phyloP scores from a whole-genome alignment of 2,329 filamentous ascomycete genomes.

The Fusarium hostae region DNA sequence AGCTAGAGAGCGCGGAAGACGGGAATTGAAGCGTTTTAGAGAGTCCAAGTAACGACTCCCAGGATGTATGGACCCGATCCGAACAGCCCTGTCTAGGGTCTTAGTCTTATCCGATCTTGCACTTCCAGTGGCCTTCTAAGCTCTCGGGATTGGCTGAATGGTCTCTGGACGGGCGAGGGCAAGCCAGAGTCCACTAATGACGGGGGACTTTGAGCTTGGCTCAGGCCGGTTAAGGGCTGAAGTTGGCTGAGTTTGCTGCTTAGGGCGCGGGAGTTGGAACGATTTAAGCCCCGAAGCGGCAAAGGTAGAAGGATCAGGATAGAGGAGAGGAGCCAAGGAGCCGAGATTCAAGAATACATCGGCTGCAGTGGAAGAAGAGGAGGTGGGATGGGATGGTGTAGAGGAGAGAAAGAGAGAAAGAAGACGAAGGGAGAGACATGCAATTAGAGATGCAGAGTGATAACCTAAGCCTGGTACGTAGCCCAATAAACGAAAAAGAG shows the following conservation, averaged over 20 bases:
- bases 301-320: background rate
- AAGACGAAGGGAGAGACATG: background rate
- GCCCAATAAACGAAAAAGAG: constrained; percentile 29
- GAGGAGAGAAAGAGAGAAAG: constrained; percentile 9
- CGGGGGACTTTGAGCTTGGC: constrained; percentile 20
- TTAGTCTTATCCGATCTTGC: constrained; percentile 30
- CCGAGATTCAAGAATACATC: constrained; percentile 22
- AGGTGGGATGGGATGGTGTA: background rate
- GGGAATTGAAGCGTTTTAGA: constrained; percentile 35
- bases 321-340: constrained; percentile 18
- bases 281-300: constrained; percentile 25
- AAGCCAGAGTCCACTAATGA: constrained; percentile 34
- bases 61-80: constrained; percentile 3
- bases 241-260: constrained; percentile 28
- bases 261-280: constrained; percentile 30
- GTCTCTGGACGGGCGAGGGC: constrained; percentile 3
- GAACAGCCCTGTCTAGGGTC: constrained; percentile 30
- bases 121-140: constrained; percentile 16
- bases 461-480: constrained; percentile 11
- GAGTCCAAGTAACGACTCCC: constrained; percentile 5
- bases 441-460: constrained; percentile 8
- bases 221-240: constrained; percentile 4
- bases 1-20: constrained; percentile 33
- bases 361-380: background rate
- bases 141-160: constrained; percentile 6